Conservation (phyloP, 805 yeast genomes). For the Candida namnaoensis region DNA sequence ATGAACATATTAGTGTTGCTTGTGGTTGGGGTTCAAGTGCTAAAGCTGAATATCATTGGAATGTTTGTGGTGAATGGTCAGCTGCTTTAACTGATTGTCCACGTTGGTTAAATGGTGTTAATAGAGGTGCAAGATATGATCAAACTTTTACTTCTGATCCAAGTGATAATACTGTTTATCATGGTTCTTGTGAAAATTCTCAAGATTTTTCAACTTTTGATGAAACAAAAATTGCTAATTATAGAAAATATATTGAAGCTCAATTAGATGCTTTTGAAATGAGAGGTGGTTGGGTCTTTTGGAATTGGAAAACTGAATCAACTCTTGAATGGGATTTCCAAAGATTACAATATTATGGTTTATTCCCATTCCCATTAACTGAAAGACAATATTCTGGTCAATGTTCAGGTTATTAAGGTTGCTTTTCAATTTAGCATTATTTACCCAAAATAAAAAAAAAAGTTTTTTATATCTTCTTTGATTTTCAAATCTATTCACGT, state of each 20-base stretch:
- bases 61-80: conserved; percentile 80
- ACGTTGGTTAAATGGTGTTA: conserved; percentile 82
- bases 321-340: conserved; percentile 82
- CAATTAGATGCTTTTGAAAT: conserved; percentile 80
- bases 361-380: conserved; percentile 76
- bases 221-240: conserved; percentile 40
- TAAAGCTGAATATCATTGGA: conserved; percentile 55
- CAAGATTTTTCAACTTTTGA: conserved; percentile 50
- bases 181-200: conserved; percentile 56
- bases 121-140: conserved; percentile 74
- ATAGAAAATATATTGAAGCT: conserved; percentile 76
- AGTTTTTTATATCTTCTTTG: not conserved
- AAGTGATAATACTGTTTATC: conserved; percentile 27
- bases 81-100: conserved; percentile 93
- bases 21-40: conserved; percentile 41
- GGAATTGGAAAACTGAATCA: conserved; percentile 89
- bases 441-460: not conserved
- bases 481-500: too few relatives aligned
- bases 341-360: conserved; percentile 41
- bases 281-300: conserved; percentile 82
- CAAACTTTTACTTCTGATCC: conserved; percentile 32
- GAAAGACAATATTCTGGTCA: conserved; percentile 65
- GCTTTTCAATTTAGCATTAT: not conserved
- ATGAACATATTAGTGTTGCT: conserved; percentile 50
- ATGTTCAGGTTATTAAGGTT: conserved; percentile 27